Evolutionary conservation across 208 protist species (phyloP), one percentile per base, ranked within the genome.

Genomic region (Leishmania tarentolae): DNA sequence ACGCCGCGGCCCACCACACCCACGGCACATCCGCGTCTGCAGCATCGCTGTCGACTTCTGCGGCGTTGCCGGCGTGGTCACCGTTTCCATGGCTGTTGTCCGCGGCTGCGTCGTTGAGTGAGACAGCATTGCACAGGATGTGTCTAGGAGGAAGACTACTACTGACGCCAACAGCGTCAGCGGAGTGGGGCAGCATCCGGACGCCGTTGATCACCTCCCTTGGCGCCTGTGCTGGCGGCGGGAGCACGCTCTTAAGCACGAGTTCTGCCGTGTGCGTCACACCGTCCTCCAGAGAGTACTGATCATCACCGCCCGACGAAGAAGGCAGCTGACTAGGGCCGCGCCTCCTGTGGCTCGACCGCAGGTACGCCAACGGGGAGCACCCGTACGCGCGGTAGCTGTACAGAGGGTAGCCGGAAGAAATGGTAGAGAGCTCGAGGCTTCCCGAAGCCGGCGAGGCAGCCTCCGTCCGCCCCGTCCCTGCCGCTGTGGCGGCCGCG

Each of bases 1-100:
- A 97, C 31, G 90, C 94, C 31, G 76, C 84, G 1, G 86, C 88
- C 94, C 94, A 97, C 86, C 89, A 88, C 78, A 90, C 79, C 92
- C 94, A 97, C 59, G 82, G 69, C 75, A 81, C 79, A 75, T 75
- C 86, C 73, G 71, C 85, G 47, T 46, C 76, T 53, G n/a, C 74
- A 17, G 76, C 66, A 19, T 78, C 75, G 28, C 40, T 56, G 46
- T 65, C 37, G 52, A 40, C 50, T 13, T 28, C 52, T 21, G 15
- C n/a, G 52, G n/a, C 35, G 50, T 15, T 56, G 50, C n/a, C 21
- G 31, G 28, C 19, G 31, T n/a, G 35, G 6, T 19, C 31, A 28
- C 17, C 72, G 17, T 24, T 8, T 50, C 47, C 50, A 61, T 44
- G 11, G 17, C 50, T 13, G 19, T 44, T 24, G 31, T 35, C 46